Conservation (phyloP, 306 rosid genomes). For the Quercus wislizeni region DNA sequence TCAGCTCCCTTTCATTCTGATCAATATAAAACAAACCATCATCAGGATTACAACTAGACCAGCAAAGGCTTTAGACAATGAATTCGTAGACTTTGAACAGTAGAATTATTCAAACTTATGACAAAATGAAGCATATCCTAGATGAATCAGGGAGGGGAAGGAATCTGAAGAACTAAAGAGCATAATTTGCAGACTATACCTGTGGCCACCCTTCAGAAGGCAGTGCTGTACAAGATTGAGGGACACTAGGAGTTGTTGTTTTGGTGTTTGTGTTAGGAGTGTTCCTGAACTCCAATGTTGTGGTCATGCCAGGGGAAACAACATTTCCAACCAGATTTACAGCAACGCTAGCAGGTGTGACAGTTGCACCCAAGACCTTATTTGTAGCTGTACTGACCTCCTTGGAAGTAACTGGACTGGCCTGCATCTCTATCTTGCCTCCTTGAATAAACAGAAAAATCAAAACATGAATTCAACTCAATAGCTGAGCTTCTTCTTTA, state of each 20-base stretch:
- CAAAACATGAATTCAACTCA: neutral
- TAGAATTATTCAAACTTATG: no score
- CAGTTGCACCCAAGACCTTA: constrained; percentile 27
- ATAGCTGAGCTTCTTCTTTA: neutral
- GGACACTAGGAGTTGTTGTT: constrained; percentile 29
- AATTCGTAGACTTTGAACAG: neutral
- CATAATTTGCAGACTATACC: constrained; percentile 30
- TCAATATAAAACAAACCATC: constrained; percentile 23
- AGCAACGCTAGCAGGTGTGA: constrained; percentile 30
- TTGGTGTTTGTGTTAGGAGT: constrained; percentile 38
- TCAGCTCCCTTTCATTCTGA: constrained; percentile 82
- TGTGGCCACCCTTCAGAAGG: constrained; percentile 77
- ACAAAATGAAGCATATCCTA: neutral
- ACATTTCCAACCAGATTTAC: constrained; percentile 49
- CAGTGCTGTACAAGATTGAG: constrained; percentile 48
- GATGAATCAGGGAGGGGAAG: neutral
- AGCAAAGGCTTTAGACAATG: neutral
- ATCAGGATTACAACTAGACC: constrained; percentile 3
- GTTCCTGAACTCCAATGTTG: constrained; percentile 62
- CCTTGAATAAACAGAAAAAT: constrained; percentile 24
- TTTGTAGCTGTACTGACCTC: constrained; percentile 34
- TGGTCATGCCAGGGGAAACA: constrained; percentile 64
- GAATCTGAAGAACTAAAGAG: neutral
- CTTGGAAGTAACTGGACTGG: constrained; percentile 34
- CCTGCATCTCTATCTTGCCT: constrained; percentile 53